phyloP scores from a whole-genome alignment of 441 rosid genomes.

The Daphne laureola region DNA sequence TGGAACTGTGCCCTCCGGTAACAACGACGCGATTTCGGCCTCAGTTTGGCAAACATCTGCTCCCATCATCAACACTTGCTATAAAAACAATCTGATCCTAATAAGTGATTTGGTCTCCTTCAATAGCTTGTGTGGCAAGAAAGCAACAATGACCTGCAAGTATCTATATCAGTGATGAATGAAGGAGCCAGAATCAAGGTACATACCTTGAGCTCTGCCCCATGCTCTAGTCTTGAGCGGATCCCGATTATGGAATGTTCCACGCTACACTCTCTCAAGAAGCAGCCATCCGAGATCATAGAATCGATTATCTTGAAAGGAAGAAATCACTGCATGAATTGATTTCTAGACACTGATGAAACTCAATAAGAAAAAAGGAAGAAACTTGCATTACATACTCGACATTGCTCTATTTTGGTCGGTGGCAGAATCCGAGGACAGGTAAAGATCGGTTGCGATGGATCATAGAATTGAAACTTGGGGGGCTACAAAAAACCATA shows the following conservation, averaged over 20 bases:
- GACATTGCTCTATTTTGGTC: constrained; percentile 67
- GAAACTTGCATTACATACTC: constrained; percentile 26
- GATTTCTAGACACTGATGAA: constrained; percentile 4
- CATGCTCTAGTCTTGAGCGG: constrained; percentile 73
- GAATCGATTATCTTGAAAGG: constrained; percentile 42
- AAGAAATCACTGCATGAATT: constrained; percentile 5
- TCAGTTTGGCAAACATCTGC: constrained; percentile 77
- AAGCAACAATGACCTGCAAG: no score
- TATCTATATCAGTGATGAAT: neutral
- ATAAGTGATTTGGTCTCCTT: neutral
- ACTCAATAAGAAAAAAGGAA: neutral
- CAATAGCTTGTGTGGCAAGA: no score
- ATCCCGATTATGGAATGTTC: constrained; percentile 73
- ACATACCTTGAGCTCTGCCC: constrained; percentile 60
- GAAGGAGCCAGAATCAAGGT: neutral
- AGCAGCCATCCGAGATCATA: constrained; percentile 82
- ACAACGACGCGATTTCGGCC: constrained; percentile 47
- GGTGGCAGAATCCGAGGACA: constrained; percentile 86
- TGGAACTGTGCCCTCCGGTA: constrained; percentile 60
- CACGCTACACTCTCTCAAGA: constrained; percentile 67
- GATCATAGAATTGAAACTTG: constrained; percentile 76
- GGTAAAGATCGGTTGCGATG: constrained; percentile 73
- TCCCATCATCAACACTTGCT: constrained; percentile 89
- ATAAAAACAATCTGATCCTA: constrained; percentile 3
- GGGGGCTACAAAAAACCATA: constrained; percentile 31